Evolutionary conservation across 225 moss, liverwort and hornwort genomes (phyloP).

Genomic region (Polytrichum formosum): DNA sequence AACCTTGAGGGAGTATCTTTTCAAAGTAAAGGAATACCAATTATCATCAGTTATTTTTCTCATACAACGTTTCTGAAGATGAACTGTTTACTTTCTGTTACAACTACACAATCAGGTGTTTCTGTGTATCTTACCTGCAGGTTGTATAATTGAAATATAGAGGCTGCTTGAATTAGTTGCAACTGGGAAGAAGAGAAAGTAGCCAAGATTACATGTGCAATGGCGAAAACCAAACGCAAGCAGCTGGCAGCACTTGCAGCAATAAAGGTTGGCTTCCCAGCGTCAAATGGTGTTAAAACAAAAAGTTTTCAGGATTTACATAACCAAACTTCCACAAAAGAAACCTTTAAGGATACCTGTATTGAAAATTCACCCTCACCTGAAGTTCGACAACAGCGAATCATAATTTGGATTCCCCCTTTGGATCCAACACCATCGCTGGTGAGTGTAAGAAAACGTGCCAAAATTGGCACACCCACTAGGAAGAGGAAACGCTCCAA

Average conservation of each 20-base stretch:
- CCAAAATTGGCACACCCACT: conserved; percentile 25
- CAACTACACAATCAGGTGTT: no score
- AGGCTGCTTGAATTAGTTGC: no score
- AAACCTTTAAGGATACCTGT: conserved; percentile 7
- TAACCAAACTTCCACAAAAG: conserved; percentile 14
- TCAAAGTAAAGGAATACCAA: no score
- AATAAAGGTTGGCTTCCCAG: conserved; percentile 28
- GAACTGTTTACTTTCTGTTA: no score
- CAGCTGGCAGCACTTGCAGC: conserved; percentile 60
- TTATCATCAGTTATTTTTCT: no score
- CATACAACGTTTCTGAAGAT: no score
- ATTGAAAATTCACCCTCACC: conserved; percentile 16
- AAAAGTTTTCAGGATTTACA: conserved; percentile 20
- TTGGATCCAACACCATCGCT: conserved; percentile 30
- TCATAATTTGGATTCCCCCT: conserved; percentile 58
- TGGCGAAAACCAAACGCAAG: conserved; percentile 67
- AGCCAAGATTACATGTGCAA: conserved; percentile 21
- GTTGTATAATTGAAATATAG: no score
- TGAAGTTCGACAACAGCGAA: conserved; percentile 52
- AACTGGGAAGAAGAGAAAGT: conserved; percentile 11
- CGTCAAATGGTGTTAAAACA: conserved; percentile 9
- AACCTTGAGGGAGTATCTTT: no score
- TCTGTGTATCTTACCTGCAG: no score
- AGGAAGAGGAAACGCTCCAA: conserved; percentile 36
- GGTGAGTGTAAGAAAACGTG: conserved; percentile 31